These are phyloP conservation scores for Trichoderma pleuroti DNA, from an alignment of 2,329 filamentous ascomycete species.

Conservation along the genomic window DNA sequence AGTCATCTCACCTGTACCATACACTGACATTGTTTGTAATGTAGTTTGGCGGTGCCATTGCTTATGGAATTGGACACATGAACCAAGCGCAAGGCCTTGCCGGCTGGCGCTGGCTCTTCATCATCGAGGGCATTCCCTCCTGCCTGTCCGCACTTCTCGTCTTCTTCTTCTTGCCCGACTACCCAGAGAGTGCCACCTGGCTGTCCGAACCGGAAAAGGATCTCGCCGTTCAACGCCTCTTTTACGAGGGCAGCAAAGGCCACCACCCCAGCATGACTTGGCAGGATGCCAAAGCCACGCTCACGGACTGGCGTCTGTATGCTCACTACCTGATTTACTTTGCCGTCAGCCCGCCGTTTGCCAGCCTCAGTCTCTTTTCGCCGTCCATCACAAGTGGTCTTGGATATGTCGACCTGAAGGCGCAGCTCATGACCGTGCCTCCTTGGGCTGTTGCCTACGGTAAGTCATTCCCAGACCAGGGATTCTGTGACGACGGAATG, in stretches of 20 bases:
- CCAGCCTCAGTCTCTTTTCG: conserved; percentile 58
- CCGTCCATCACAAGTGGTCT: conserved; percentile 57
- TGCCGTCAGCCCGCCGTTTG: conserved; percentile 53
- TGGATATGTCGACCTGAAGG: conserved; percentile 49
- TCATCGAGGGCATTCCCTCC: conserved; percentile 63
- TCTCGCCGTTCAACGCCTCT: conserved; percentile 46
- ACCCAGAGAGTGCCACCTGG: conserved; percentile 62
- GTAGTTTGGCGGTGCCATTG: conserved; percentile 65
- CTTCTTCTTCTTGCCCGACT: conserved; percentile 67
- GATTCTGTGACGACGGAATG: not conserved
- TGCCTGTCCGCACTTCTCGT: conserved; percentile 59
- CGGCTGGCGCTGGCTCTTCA: conserved; percentile 67
- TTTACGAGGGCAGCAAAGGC: conserved; percentile 50
- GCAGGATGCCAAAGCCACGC: conserved; percentile 65
- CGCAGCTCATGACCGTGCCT: conserved; percentile 65
- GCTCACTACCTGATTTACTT: conserved; percentile 58
- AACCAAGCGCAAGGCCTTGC: conserved; percentile 57
- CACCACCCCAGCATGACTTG: conserved; percentile 61
- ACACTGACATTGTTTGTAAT: conserved; percentile 19
- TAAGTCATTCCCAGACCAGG: conserved; percentile 25
- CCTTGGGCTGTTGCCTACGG: conserved; percentile 60
- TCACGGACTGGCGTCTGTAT: conserved; percentile 65
- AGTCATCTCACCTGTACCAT: not conserved
- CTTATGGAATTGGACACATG: conserved; percentile 70
- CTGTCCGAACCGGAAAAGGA: conserved; percentile 57